Evolutionary conservation across 2,329 filamentous ascomycete genomes (phyloP).

Genomic region (Myriosclerotinia duriaeana): DNA sequence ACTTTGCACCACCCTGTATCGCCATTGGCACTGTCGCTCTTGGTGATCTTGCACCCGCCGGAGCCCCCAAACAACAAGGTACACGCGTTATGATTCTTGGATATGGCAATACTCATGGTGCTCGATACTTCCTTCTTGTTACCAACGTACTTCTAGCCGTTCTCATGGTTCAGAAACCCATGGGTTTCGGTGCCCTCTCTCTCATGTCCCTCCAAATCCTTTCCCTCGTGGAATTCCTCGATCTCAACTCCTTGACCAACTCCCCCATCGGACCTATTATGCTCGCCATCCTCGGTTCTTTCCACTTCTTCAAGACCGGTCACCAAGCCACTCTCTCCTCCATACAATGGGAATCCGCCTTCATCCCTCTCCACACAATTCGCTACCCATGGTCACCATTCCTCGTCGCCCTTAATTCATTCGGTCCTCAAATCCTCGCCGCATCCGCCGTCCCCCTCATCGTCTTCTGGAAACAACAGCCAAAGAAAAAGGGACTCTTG

Average conservation of each 20-base stretch:
- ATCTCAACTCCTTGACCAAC: conserved; percentile 59
- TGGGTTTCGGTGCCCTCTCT: conserved; percentile 83
- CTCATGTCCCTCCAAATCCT: conserved; percentile 87
- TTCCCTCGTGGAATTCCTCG: conserved; percentile 66
- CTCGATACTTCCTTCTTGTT: conserved; percentile 81
- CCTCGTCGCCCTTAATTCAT: conserved; percentile 80
- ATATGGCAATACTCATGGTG: conserved; percentile 90
- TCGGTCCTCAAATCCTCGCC: conserved; percentile 83
- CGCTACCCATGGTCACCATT: conserved; percentile 88
- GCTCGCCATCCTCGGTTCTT: conserved; percentile 84
- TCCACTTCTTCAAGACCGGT: conserved; percentile 96
- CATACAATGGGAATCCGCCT: conserved; percentile 95
- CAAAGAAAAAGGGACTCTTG: conserved; percentile 54
- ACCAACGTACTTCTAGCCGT: conserved; percentile 75
- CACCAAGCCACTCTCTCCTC: conserved; percentile 85
- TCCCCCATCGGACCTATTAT: conserved; percentile 80
- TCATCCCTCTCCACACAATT: conserved; percentile 80
- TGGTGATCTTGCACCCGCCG: conserved; percentile 26
- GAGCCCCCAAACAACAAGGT: conserved; percentile 41
- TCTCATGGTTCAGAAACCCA: conserved; percentile 84
- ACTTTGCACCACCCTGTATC: conserved; percentile 82
- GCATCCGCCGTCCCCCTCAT: conserved; percentile 76
- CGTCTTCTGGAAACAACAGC: conserved; percentile 84
- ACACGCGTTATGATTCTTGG: conserved; percentile 76
- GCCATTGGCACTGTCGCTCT: conserved; percentile 58